A percentile compares a stretch with the other conserved stretches of the same genome.
These are phyloP conservation scores for Sextonia rubra DNA, from an alignment of 164 flowering plant species.

Conservation along the genomic window DNA sequence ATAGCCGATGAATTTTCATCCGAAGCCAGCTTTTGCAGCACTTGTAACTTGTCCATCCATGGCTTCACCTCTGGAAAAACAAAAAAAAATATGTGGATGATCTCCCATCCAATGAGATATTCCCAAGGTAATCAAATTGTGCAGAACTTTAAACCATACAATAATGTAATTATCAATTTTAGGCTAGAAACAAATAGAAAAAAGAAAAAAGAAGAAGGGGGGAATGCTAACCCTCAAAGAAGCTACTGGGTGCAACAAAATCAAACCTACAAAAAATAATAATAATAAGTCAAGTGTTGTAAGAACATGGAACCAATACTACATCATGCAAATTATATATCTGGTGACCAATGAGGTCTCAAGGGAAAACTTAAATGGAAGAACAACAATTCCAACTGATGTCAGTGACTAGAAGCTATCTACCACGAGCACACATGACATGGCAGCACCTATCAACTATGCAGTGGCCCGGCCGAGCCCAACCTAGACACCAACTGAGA, in stretches of 20 bases:
- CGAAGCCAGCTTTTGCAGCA: constrained; percentile 61
- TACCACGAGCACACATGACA: background rate
- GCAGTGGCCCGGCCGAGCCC: no score
- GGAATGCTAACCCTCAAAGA: constrained; percentile 55
- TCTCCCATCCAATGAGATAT: constrained; percentile 14
- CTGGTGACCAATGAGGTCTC: no score
- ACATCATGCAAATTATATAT: background rate
- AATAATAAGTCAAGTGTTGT: background rate
- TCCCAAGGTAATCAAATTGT: constrained; percentile 9
- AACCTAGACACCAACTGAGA: no score
- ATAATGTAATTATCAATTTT: background rate
- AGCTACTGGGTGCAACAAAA: constrained; percentile 85
- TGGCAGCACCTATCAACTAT: no score
- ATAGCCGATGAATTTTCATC: constrained; percentile 43
- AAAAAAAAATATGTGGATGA: constrained; percentile 17
- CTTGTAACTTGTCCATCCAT: constrained; percentile 87
- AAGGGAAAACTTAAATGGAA: no score
- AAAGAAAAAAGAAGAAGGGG: background rate
- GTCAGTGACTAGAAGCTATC: background rate
- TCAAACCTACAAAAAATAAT: constrained; percentile 55
- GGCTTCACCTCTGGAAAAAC: constrained; percentile 63
- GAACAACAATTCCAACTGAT: background rate
- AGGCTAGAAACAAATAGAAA: background rate
- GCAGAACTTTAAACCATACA: background rate
- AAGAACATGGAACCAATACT: background rate